phyloP scores from a whole-genome alignment of 139 green algal genomes.

The Micromonas commoda region DNA sequence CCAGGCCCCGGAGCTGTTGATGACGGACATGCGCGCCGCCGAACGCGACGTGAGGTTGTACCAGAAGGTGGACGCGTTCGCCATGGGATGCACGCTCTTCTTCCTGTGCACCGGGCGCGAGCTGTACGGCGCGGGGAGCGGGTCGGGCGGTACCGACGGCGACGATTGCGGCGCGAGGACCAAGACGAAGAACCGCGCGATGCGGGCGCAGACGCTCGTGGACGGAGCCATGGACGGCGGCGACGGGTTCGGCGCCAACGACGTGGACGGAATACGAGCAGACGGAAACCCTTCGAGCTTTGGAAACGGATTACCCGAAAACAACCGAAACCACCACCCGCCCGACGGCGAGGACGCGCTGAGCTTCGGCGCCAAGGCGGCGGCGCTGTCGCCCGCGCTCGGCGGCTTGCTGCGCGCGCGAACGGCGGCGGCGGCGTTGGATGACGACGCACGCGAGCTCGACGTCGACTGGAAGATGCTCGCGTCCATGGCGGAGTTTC shows the following conservation, averaged over 20 bases:
- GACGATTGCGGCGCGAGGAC: not conserved
- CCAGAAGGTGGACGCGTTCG: constrained; percentile 10
- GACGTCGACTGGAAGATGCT: too few species aligned
- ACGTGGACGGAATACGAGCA: too few species aligned
- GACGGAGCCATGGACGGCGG: not conserved
- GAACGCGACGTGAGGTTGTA: not conserved
- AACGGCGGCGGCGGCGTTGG: not conserved
- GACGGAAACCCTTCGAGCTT: too few species aligned
- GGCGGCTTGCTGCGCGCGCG: not conserved
- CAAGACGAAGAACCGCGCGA: not conserved
- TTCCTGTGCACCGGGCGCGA: constrained; percentile 20
- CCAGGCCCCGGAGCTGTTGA: constrained; percentile 15
- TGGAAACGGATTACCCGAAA: too few species aligned
- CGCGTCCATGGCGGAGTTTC: not conserved
- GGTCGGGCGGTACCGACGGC: too few species aligned
- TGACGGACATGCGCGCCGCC: not conserved
- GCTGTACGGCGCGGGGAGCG: too few species aligned
- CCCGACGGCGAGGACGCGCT: not conserved
- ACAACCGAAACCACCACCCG: not conserved
- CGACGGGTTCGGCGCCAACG: not conserved
- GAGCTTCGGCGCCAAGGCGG: not conserved
- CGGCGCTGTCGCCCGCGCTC: not conserved
- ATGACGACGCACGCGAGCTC: not conserved
- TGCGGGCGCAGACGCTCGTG: not conserved
- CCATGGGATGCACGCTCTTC: constrained; percentile 10